phyloP scores from a whole-genome alignment of 1,284 basidiomycete species.

The Hymenochaete sp. region DNA sequence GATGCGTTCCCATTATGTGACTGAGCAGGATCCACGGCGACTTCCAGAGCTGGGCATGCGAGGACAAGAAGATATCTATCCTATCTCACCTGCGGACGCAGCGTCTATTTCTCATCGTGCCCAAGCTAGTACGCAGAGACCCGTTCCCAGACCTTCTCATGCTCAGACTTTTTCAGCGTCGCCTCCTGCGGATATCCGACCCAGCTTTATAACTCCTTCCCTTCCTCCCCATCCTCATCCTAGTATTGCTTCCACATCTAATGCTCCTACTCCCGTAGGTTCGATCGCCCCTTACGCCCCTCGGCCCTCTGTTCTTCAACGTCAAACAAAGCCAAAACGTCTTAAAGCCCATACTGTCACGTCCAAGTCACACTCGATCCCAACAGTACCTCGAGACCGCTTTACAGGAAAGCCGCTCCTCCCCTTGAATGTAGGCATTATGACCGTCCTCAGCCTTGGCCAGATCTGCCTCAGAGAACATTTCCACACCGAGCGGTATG shows the following conservation, averaged over 20 bases:
- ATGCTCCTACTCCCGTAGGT: not conserved
- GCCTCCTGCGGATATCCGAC: not conserved
- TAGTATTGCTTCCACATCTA: not conserved
- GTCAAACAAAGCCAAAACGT: constrained; percentile 56
- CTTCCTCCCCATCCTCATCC: not conserved
- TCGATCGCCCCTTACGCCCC: constrained; percentile 17
- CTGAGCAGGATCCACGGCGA: too few relatives aligned
- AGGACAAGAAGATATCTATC: too few relatives aligned
- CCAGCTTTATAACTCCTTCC: not conserved
- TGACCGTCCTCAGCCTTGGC: constrained; percentile 66
- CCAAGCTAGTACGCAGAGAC: not conserved
- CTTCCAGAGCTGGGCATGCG: too few relatives aligned
- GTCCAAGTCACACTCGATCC: constrained; percentile 63
- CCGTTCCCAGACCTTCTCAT: not conserved
- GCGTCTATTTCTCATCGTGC: too few relatives aligned
- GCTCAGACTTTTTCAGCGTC: not conserved
- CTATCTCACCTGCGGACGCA: too few relatives aligned
- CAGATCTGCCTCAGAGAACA: constrained; percentile 70
- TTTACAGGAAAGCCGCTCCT: constrained; percentile 53
- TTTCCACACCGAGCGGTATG: constrained; percentile 77
- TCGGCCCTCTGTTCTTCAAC: constrained; percentile 34
- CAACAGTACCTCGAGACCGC: constrained; percentile 61
- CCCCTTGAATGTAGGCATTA: constrained; percentile 71
- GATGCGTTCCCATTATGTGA: too few relatives aligned
- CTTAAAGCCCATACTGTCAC: constrained; percentile 72